A percentile compares a stretch with the other conserved stretches of the same genome.
Evolutionary conservation across 192 early-diverging fungal species (phyloP).

Genomic region (Coemansia reversa): DNA sequence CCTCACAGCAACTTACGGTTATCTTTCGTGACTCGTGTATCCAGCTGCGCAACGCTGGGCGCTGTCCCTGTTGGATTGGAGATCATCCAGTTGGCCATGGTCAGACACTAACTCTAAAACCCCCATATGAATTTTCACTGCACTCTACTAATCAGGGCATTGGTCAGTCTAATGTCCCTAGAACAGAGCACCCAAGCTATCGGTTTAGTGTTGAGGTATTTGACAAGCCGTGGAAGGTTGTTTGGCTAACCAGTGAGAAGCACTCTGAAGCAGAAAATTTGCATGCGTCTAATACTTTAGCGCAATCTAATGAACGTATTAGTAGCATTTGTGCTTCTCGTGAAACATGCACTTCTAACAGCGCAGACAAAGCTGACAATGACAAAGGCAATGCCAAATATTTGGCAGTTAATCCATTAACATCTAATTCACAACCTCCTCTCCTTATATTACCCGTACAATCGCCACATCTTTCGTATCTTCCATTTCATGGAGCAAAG

Average conservation of each 20-base stretch:
- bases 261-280: too few relatives aligned
- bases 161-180: background rate
- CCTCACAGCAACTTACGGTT: conserved; percentile 38
- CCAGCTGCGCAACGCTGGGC: conserved; percentile 28
- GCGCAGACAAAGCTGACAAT: too few relatives aligned
- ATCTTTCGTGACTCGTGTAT: conserved; percentile 15
- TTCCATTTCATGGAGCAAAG: conserved; percentile 28
- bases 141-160: background rate
- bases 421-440: conserved; percentile 9
- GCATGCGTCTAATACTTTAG: too few relatives aligned
- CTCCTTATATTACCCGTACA: conserved; percentile 39
- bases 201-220: conserved; percentile 21
- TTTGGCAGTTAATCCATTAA: background rate
- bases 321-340: too few relatives aligned
- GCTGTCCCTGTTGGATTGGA: conserved; percentile 25
- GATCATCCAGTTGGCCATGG: conserved; percentile 11
- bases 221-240: conserved; percentile 41
- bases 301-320: too few relatives aligned
- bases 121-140: conserved; percentile 28
- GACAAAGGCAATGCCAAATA: too few relatives aligned
- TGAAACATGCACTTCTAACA: too few relatives aligned
- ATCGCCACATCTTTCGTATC: conserved; percentile 28
- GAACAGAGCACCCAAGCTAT: conserved; percentile 6
- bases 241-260: conserved; percentile 24
- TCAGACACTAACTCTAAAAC: conserved; percentile 11